These are phyloP conservation scores for Verbena officinalis DNA, from an alignment of 257 asterid genomes.

Conservation along the genomic window DNA sequence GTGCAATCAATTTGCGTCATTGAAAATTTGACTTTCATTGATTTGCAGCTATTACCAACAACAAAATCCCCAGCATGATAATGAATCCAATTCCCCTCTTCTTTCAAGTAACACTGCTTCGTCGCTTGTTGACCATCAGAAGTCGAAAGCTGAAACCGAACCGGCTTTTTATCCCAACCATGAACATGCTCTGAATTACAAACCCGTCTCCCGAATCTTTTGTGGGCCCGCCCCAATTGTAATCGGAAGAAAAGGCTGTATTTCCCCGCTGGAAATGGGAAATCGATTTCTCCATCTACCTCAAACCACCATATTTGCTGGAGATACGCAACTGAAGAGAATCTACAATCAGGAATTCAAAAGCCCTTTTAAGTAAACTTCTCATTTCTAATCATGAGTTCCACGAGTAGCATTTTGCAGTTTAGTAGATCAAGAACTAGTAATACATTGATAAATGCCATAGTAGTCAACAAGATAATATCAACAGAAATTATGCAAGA, in stretches of 20 bases:
- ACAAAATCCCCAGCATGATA: conserved; percentile 82
- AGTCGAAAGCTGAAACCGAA: conserved; percentile 72
- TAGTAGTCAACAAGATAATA: no score
- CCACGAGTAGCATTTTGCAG: background rate
- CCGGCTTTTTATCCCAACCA: conserved; percentile 91
- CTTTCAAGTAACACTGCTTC: conserved; percentile 75
- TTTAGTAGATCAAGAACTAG: no score
- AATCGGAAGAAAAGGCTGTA: conserved; percentile 81
- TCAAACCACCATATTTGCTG: conserved; percentile 99
- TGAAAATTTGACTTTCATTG: conserved; percentile 68
- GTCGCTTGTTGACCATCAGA: conserved; percentile 77
- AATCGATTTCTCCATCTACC: conserved; percentile 82
- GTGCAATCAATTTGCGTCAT: conserved; percentile 98
- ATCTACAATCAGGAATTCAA: conserved; percentile 43
- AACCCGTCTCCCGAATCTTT: conserved; percentile 66
- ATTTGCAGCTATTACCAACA: conserved; percentile 37
- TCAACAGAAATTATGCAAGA: no score
- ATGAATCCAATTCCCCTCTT: conserved; percentile 72
- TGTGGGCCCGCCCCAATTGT: conserved; percentile 68
- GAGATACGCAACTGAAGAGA: conserved; percentile 79
- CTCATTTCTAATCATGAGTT: background rate
- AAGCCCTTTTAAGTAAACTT: background rate
- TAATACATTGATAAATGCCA: no score
- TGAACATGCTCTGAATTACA: conserved; percentile 77
- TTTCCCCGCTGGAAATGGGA: conserved; percentile 79